phyloP scores from a whole-genome alignment of 2,329 filamentous ascomycete genomes.

The Rasamsonia emersonii region DNA sequence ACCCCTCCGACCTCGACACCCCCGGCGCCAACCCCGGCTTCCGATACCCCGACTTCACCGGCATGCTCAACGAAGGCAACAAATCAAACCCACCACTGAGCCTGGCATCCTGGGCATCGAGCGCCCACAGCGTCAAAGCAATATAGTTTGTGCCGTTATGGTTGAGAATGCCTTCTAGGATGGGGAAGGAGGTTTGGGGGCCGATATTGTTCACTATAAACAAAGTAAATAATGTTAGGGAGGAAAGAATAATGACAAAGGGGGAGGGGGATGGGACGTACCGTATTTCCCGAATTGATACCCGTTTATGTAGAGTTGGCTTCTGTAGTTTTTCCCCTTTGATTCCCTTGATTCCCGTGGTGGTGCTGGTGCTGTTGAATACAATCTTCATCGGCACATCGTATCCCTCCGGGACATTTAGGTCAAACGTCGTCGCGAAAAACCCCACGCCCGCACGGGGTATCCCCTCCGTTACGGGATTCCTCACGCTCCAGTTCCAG shows the following conservation, averaged over 20 bases:
- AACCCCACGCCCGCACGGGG: conserved; percentile 1
- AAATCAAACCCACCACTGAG: no score
- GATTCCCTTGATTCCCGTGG: background rate
- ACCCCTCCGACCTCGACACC: no score
- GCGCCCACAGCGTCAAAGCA: conserved; percentile 59
- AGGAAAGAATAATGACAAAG: background rate
- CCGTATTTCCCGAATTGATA: conserved; percentile 62
- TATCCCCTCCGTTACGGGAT: background rate
- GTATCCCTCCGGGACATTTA: background rate
- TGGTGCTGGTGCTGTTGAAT: background rate
- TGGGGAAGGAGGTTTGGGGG: conserved; percentile 61
- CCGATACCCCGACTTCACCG: no score
- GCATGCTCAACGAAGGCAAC: no score
- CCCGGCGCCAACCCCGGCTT: no score
- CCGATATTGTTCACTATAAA: conserved; percentile 53
- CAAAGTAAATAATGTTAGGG: background rate
- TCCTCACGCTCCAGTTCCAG: no score
- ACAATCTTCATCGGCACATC: conserved; percentile 4
- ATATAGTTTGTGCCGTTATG: conserved; percentile 63
- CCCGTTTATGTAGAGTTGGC: conserved; percentile 63
- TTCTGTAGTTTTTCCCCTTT: conserved; percentile 41
- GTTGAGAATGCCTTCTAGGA: conserved; percentile 64
- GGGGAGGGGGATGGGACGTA: no score
- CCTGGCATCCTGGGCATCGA: conserved; percentile 49
- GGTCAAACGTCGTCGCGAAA: background rate